Evolutionary conservation across 495 filamentous ascomycete species (phyloP).

Genomic region (Aspergillus mulundensis): DNA sequence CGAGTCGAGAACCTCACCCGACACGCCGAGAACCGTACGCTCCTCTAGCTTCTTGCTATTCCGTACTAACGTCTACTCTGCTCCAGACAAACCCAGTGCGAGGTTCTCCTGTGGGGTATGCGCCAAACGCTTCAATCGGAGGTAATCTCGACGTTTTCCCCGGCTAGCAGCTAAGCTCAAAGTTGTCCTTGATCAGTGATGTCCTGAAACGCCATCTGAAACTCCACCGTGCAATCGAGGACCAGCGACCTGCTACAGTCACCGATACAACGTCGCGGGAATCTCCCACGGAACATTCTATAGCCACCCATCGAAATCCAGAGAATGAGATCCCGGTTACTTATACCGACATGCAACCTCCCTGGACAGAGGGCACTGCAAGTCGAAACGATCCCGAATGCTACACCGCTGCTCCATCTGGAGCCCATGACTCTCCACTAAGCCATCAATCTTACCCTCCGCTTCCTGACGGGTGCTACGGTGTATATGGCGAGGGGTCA

Average conservation of each 20-base stretch:
- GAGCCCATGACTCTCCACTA: not conserved
- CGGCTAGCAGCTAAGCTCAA: too few species aligned
- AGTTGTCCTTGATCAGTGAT: too few species aligned
- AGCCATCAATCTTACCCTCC: not conserved
- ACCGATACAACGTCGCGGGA: too few species aligned
- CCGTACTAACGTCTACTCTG: not conserved
- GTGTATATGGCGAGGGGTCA: slow-evolving; percentile 1
- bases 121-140: not conserved
- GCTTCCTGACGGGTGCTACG: not conserved
- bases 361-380: not conserved
- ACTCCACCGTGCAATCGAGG: too few species aligned
- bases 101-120: not conserved
- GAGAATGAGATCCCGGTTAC: too few species aligned
- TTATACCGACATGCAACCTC: too few species aligned
- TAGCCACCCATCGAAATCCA: too few species aligned
- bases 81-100: slow-evolving; percentile 1
- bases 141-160: not conserved
- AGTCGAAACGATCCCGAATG: not conserved
- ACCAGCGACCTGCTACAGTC: too few species aligned
- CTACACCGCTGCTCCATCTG: not conserved
- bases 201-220: too few species aligned
- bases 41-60: not conserved
- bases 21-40: slow-evolving; percentile 3
- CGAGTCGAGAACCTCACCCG: slow-evolving; percentile 5
- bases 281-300: too few species aligned